phyloP scores from a whole-genome alignment of 2,329 filamentous ascomycete genomes.

The Lachnellula arida region DNA sequence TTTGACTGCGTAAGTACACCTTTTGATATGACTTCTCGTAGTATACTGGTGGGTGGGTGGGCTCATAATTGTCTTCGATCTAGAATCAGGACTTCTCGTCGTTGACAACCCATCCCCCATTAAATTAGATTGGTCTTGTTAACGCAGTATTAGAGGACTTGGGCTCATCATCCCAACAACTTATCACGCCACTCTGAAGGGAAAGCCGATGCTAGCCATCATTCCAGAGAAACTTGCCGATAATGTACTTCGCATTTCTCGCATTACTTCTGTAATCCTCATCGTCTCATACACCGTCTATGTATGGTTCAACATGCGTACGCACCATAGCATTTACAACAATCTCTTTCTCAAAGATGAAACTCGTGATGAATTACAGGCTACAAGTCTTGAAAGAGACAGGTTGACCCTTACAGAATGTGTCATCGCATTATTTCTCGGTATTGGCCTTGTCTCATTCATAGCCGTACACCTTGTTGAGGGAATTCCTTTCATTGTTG shows the following conservation, averaged over 20 bases:
- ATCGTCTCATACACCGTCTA: constrained; percentile 64
- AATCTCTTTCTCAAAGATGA: constrained; percentile 70
- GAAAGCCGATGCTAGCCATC: constrained; percentile 29
- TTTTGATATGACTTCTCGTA: too few relatives aligned
- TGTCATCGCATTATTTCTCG: constrained; percentile 56
- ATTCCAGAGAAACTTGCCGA: constrained; percentile 43
- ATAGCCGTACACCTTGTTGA: constrained; percentile 70
- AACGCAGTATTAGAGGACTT: constrained; percentile 39
- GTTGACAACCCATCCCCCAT: too few relatives aligned
- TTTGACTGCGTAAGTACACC: constrained; percentile 64
- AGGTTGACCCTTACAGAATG: constrained; percentile 75
- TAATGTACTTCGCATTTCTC: constrained; percentile 61
- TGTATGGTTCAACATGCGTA: constrained; percentile 69
- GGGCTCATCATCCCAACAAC: constrained; percentile 40
- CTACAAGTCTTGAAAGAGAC: constrained; percentile 53
- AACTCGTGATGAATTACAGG: constrained; percentile 57
- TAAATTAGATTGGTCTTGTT: neutral
- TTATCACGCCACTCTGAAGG: constrained; percentile 45
- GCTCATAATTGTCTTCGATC: too few relatives aligned
- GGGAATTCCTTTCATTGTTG: constrained; percentile 61
- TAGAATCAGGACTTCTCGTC: too few relatives aligned
- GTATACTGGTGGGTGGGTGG: too few relatives aligned
- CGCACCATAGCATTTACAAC: constrained; percentile 73
- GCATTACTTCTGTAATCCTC: constrained; percentile 65
- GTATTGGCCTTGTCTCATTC: constrained; percentile 65